A percentile compares a stretch with the other conserved stretches of the same genome.
Conservation (phyloP, 129 eudicot species). For the Helianthus tuberosus region DNA sequence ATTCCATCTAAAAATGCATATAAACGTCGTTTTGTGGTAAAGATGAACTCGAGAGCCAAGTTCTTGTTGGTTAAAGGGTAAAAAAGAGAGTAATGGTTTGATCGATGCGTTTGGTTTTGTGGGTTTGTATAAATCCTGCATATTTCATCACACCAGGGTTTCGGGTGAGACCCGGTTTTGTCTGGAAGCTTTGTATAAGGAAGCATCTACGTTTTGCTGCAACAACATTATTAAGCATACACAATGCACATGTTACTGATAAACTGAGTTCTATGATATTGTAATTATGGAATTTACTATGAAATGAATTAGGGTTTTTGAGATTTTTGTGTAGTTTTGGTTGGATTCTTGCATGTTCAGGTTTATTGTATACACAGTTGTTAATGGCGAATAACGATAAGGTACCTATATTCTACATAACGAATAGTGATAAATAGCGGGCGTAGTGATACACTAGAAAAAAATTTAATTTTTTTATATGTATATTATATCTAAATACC, state of each 20-base stretch:
- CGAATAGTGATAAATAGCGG: too few relatives aligned
- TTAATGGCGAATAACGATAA: too few relatives aligned
- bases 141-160: constrained; percentile 24
- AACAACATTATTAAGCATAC: constrained; percentile 36
- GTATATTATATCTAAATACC: too few relatives aligned
- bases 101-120: constrained; percentile 34
- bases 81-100: constrained; percentile 30
- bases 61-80: constrained; percentile 31
- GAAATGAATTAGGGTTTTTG: constrained; percentile 35
- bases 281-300: constrained; percentile 49
- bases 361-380: not conserved
- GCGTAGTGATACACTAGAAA: too few relatives aligned
- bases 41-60: constrained; percentile 35
- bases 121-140: constrained; percentile 31
- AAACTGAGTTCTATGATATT: constrained; percentile 40
- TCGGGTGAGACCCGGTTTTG: constrained; percentile 24
- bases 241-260: constrained; percentile 44
- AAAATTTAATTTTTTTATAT: too few relatives aligned
- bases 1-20: constrained; percentile 38
- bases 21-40: constrained; percentile 24
- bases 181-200: constrained; percentile 29
- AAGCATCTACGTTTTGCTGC: constrained; percentile 44
- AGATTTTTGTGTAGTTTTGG: constrained; percentile 30
- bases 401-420: too few relatives aligned
- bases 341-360: constrained; percentile 22